Base-by-base conservation (phyloP, 1,284 basidiomycete genomes). In the Moesziomyces sp. region DNA sequence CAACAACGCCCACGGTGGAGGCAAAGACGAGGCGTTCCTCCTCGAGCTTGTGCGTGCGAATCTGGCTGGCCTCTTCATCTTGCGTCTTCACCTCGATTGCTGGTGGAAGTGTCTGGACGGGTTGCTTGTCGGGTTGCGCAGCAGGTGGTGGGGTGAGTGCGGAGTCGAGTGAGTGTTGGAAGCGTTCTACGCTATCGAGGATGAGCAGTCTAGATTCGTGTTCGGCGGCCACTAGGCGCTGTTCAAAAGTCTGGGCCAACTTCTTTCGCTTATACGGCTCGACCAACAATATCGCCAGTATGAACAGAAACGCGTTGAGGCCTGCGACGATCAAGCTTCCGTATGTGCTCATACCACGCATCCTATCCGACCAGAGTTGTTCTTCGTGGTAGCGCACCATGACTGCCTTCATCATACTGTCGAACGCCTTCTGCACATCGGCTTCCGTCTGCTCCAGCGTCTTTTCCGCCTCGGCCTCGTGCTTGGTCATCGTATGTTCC, bases 211-310 rank as follows among this genome's bases (percentile, higher is more conserved):
- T 45, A 10, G 58, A 53, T 26, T 66, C 58, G 21, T 74, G 67
- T 42, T 84, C 82, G n/a, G 78, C 78, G 6, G 60, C 35, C 1
- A 79, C 48, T 9, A 83, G 43, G 7, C 79, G 65, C 28, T 46
- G 47, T 52, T 84, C 82, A 13, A 84, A 79, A n/a, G 79, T 82
- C 42, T 78, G 64, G 5, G 81, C 82, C 7, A 84, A 59, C 55
- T 65, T 79, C n/a, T 73, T 77, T 26, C 82, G 61, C 64, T 84
- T 84, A 54, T 77, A 83, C n/a, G 82, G 82, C 59, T 84, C 82
- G 2, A 84, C 81, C 2, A 84, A 21, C 35, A 84, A 38, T 30
- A 84, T 76, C 6, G 82, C 82, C 1, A 80, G 34, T 16, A 79
- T 67, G 46, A 84, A 84, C 52, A 84, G 30, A 11, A 82, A 23